These are phyloP conservation scores for Termitomyces sp. DNA, from an alignment of 768 basidiomycete genomes.

Conservation along the genomic window DNA sequence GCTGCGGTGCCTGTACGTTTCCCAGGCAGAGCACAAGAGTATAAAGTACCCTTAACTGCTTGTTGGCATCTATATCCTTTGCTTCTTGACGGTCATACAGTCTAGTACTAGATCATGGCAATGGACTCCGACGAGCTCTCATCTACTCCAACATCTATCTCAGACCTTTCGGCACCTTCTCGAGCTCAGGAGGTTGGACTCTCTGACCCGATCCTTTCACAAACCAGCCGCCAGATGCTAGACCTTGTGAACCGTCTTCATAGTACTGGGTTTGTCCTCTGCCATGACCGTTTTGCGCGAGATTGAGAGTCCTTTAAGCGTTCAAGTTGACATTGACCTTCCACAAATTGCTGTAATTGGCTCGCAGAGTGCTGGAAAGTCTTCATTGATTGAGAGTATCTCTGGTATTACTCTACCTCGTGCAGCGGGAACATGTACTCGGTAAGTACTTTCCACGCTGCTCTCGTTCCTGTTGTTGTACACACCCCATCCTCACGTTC, in stretches of 20 bases:
- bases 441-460: conserved; percentile 32
- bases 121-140: background rate
- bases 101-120: no score
- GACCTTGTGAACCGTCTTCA: conserved; percentile 54
- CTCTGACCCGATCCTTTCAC: conserved; percentile 33
- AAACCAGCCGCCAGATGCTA: conserved; percentile 42
- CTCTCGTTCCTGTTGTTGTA: background rate
- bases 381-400: conserved; percentile 74
- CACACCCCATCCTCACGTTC: no score
- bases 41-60: background rate
- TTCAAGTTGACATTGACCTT: conserved; percentile 66
- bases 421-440: conserved; percentile 70
- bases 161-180: background rate
- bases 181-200: conserved; percentile 54
- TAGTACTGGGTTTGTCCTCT: conserved; percentile 43
- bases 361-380: conserved; percentile 72
- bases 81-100: background rate
- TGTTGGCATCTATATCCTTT: background rate
- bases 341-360: conserved; percentile 75
- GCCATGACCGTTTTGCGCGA: background rate
- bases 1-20: background rate
- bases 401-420: conserved; percentile 70
- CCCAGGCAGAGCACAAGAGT: background rate
- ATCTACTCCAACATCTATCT: no score
- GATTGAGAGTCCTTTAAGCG: conserved; percentile 36